Conservation (phyloP, 2,329 filamentous ascomycete genomes). For the Teratosphaeriaceae sp. region DNA sequence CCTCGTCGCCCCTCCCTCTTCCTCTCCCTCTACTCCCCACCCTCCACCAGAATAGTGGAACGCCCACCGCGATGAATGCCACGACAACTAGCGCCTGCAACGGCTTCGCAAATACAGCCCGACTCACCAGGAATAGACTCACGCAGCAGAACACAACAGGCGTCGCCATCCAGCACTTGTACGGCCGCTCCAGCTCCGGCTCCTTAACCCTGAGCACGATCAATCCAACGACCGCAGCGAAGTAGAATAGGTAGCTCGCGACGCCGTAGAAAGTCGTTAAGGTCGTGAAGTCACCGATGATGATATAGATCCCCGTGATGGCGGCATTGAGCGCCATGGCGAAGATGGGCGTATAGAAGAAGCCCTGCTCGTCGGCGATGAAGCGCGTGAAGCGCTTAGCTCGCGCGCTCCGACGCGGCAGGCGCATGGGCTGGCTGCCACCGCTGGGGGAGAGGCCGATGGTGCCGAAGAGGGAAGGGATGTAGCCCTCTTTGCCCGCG, state of each 20-base stretch:
- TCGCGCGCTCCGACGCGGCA: constrained; percentile 35
- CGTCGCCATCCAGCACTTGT: constrained; percentile 93
- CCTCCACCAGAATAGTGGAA: constrained; percentile 86
- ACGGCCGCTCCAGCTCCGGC: constrained; percentile 80
- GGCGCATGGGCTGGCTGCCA: constrained; percentile 24
- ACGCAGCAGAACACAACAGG: constrained; percentile 99
- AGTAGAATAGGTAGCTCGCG: constrained; percentile 96
- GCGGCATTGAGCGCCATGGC: constrained; percentile 75
- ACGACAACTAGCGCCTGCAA: constrained; percentile 84
- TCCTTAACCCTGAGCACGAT: constrained; percentile 86
- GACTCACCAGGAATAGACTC: constrained; percentile 80
- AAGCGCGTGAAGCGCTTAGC: constrained; percentile 53
- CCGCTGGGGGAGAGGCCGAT: constrained; percentile 57
- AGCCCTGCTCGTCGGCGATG: constrained; percentile 69
- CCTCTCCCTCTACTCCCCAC: constrained; percentile 53
- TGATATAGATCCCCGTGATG: constrained; percentile 69
- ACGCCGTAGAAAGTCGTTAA: constrained; percentile 97
- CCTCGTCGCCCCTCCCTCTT: constrained; percentile 18
- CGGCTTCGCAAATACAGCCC: constrained; percentile 86
- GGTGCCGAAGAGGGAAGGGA: constrained; percentile 74
- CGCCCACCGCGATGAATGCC: constrained; percentile 72
- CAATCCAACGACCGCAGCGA: constrained; percentile 85
- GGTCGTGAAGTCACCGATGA: constrained; percentile 84
- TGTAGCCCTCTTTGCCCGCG: constrained; percentile 90
- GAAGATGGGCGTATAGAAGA: constrained; percentile 92